These are phyloP conservation scores for Podila epigama DNA, from an alignment of 192 early-diverging fungal genomes.

Conservation along the genomic window DNA sequence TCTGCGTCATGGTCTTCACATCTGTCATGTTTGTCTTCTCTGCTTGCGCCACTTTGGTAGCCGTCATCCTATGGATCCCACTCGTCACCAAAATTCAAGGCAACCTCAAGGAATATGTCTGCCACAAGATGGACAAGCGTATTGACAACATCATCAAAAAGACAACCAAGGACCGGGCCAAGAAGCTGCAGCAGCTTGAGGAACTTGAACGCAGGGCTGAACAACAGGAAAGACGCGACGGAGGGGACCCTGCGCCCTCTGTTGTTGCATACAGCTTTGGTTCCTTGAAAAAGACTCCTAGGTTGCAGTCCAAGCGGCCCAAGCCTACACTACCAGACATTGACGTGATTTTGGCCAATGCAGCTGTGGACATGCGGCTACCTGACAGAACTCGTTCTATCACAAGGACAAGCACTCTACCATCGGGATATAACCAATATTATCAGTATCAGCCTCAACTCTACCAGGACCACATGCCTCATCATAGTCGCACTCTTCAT, in stretches of 20 bases:
- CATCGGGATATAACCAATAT: not conserved
- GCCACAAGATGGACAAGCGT: constrained; percentile 87
- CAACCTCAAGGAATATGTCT: constrained; percentile 86
- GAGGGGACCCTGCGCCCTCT: too few species aligned
- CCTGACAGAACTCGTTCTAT: not conserved
- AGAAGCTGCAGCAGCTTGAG: not conserved
- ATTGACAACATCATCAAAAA: constrained; percentile 25
- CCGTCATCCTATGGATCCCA: constrained; percentile 76
- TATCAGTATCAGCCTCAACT: not conserved
- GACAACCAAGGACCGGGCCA: constrained; percentile 1
- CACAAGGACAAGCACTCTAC: not conserved
- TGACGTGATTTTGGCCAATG: constrained; percentile 22
- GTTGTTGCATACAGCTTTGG: too few species aligned
- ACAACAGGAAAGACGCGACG: not conserved
- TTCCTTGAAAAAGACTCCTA: not conserved
- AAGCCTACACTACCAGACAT: constrained; percentile 19
- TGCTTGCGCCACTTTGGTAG: constrained; percentile 58
- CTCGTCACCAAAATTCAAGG: constrained; percentile 75
- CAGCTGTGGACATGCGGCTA: constrained; percentile 4
- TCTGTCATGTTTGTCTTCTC: constrained; percentile 66
- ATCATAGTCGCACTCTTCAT: not conserved
- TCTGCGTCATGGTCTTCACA: constrained; percentile 63
- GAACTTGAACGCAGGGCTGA: not conserved
- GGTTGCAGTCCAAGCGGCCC: not conserved
- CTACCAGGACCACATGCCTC: not conserved